Base-by-base conservation (phyloP, 2,329 filamentous ascomycete genomes). In the Fusarium equiseti region DNA sequence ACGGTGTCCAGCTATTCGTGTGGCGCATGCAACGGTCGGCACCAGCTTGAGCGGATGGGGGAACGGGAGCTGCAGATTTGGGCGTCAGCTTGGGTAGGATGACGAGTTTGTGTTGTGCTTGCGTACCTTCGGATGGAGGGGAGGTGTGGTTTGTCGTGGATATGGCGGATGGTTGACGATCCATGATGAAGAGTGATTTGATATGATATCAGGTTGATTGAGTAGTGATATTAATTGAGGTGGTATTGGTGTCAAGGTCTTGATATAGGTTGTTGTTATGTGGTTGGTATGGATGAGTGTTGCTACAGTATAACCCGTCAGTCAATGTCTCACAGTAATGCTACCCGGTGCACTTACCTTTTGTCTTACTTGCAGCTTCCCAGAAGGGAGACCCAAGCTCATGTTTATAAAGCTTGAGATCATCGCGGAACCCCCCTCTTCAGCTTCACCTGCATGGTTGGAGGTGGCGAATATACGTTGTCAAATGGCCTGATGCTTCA, bases 1-100 rank as follows among this genome's bases (percentile, higher is more conserved):
- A 59, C 31, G 87, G 87, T 71, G 81, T 82, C 87, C 87, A 89
- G 66, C 70, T 75, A 59, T 74, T 75, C 4, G 80, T 77, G 71
- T 77, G 76, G 38, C 75, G 71, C 71, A 79, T 78, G 72, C 76
- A 78, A 53, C 78, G 78, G 56, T 73, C 74, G 51, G 78, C 77
- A 16, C 71, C 74, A 62, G 76, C 75, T 58, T 76, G 64, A 35
- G 68, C 68, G 18, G 64, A 72, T 49, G 59, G 62, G 35, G 71
- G 65, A 32, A 43, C 24, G 3, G 71, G 64, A 27, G 61, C 68
- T 72, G 61, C 31, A 38, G 43, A 35, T 31, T 51, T 26, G 35
- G 8, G 49, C 15, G 60, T 69, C 55, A 73, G 70, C 44, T 58
- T 51, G 26, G 32, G 11, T 12, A 35, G 20, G 40, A 60, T 49